Base-by-base conservation (phyloP, 2,329 filamentous ascomycete species). In the Curvularia hawaiiensis region DNA sequence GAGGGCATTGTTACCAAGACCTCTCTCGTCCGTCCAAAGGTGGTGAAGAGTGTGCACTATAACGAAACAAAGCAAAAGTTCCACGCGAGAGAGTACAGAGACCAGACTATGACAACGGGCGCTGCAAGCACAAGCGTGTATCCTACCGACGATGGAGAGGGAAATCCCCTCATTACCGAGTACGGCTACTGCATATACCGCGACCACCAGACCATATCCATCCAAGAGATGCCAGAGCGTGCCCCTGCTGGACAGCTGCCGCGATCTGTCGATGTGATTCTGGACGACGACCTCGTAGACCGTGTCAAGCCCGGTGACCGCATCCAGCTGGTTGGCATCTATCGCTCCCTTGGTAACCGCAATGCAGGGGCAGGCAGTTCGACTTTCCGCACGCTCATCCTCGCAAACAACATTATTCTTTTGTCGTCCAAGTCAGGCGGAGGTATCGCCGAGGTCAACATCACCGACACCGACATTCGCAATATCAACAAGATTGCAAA, bases 401-500 rank as follows among this genome's bases (percentile, higher is more conserved):
- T 99, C 44, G 94, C 94, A 35, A 99, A 99, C 79, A 96, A 99
- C 69, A 84, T 99, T 54, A 94, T 98, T 45, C 84, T 97, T 33
- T 84, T 99, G 7, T 97, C 95, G 2, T 97, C 94, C 16, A 99
- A 99, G 74, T 96, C 94, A 2, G 94, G 94, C 20, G 95, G 94
- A 50, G 95, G 94, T 33, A 90, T 98, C 66, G 94, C 94, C 0
- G 90, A 96, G 59, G 90, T 92, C 16, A 90, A 87, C 5, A 97
- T 99, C 67, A 98, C 95, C 18, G 95, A 98, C 76, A 95, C 90
- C 1, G 95, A 99, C 73, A 96, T 99, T 73, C 90, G 95, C 69
- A 98, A 99, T 74, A 99, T 99, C 82, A 98, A 98, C 82, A 97
- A 96, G 78, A 85, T 98, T 54, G 84, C 94, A 10, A 99, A 98